Percentiles rank a stretch among this genome's conserved stretches.
These are phyloP conservation scores for Candida coleopterorum DNA, from an alignment of 805 yeast genomes.

Conservation along the genomic window DNA sequence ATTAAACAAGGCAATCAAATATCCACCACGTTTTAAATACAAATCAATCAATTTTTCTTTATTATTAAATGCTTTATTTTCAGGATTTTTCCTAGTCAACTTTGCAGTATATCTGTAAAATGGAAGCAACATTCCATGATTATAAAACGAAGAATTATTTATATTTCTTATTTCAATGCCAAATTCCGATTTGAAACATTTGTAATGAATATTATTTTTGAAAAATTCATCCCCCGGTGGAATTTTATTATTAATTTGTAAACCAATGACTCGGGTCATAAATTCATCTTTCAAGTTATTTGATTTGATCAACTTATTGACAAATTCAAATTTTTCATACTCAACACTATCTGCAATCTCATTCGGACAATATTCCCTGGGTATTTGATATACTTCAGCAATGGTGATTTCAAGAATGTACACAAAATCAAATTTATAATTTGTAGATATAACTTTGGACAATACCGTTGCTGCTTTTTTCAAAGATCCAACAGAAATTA, in stretches of 20 bases:
- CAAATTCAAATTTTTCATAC: constrained; percentile 38
- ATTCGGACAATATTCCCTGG: constrained; percentile 40
- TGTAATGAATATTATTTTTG: constrained; percentile 37
- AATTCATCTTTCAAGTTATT: constrained; percentile 28
- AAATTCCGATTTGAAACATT: constrained; percentile 46
- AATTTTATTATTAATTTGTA: constrained; percentile 23
- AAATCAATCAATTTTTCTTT: constrained; percentile 31
- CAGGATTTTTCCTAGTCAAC: constrained; percentile 32
- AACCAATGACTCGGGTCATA: constrained; percentile 44
- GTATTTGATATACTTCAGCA: constrained; percentile 42
- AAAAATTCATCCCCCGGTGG: constrained; percentile 19
- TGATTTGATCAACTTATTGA: constrained; percentile 28
- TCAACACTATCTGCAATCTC: constrained; percentile 42
- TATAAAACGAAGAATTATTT: constrained; percentile 28
- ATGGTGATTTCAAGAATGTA: constrained; percentile 49
- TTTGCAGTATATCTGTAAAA: constrained; percentile 42
- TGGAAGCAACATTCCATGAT: constrained; percentile 51
- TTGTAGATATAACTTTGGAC: constrained; percentile 30
- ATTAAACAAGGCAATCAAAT: constrained; percentile 43
- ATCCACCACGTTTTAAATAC: constrained; percentile 49
- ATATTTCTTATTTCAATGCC: constrained; percentile 42
- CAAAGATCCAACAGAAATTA: constrained; percentile 34
- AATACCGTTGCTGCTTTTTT: constrained; percentile 41
- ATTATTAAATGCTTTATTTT: background rate
- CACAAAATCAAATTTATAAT: constrained; percentile 38